Evolutionary conservation across 2,329 filamentous ascomycete species (phyloP), one percentile per base, ranked within the genome.

Genomic region (Botrytis sinoallii): DNA sequence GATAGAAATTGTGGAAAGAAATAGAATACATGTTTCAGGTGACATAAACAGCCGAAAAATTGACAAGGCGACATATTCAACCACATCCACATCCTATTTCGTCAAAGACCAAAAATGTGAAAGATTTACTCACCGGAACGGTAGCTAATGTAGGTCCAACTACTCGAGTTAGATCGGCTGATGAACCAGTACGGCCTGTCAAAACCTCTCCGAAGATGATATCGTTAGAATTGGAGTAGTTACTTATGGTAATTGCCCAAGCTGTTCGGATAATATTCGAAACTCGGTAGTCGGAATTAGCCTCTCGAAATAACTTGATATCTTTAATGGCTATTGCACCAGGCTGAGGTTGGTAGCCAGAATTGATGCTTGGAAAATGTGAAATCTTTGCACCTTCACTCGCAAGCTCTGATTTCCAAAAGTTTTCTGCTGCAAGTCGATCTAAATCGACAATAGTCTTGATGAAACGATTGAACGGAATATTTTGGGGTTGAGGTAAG

Each of bases 371-470:
- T 38, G 86, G 86, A 74, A 88, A 88, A 22, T 66, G 60, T 57
- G 44, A 16, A 60, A 87, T 85, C 66, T 84, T 82, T 3, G 84
- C 84, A 46, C 81, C 81, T 1, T 83, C 83, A 20, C 83, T 84
- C 25, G 83, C 75, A 48, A 88, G 78, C 73, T 85, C 82, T 20
- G 81, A 77, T 57, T 80, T 81, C 87, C 86, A 88, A 77, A 85
- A 88, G 2, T 82, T 79, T 66, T 85, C 79, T 75, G 84, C 82
- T 7, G 81, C 80, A 1, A 74, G 72, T 32, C 83, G 81, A 64
- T 87, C 83, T 7, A 82, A 81, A 35, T 83, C 80, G 2, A 76
- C 81, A n/a, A 87, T 78, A 71, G 84, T 84, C 73, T 83, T 83
- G 77, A 87, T 84, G 72, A 87, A 87, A 57, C 84, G 79, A 18